Percentiles rank a stretch among this genome's conserved stretches.
Conservation (phyloP, 495 filamentous ascomycete species). For the Hypoxylon crocopeplum region DNA sequence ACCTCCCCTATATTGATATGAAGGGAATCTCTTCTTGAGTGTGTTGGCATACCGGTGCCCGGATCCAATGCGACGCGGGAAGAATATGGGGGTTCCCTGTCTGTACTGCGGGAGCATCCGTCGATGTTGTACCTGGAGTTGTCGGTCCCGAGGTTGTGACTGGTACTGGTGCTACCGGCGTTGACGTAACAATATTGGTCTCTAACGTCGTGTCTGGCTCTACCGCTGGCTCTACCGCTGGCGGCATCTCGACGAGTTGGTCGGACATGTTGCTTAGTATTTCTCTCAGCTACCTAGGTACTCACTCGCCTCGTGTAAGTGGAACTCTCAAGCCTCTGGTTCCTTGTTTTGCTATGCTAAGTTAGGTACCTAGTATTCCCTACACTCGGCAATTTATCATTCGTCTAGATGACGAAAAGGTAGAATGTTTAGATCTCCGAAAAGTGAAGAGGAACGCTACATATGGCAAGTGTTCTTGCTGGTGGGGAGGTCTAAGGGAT, state of each 20-base stretch:
- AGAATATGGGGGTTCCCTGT: constrained; percentile 17
- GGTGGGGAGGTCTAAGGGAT: no score
- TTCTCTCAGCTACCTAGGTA: no score
- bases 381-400: no score
- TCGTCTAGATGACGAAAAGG: no score
- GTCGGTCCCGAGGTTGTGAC: no score
- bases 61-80: constrained; percentile 41
- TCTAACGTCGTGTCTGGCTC: neutral
- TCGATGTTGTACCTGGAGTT: neutral
- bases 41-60: constrained; percentile 20
- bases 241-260: neutral
- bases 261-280: constrained; percentile 24
- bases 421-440: no score
- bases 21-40: neutral
- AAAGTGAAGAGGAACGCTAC: no score
- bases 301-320: no score
- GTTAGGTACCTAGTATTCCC: no score
- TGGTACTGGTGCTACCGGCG: neutral
- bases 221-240: neutral
- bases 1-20: neutral
- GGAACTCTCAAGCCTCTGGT: no score
- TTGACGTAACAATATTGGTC: neutral
- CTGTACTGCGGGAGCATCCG: constrained; percentile 6
- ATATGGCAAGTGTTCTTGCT: no score
- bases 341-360: no score